A percentile compares a stretch with the other conserved stretches of the same genome.
Evolutionary conservation across 345 rosid genomes (phyloP).

Genomic region (Sonneratia alba): DNA sequence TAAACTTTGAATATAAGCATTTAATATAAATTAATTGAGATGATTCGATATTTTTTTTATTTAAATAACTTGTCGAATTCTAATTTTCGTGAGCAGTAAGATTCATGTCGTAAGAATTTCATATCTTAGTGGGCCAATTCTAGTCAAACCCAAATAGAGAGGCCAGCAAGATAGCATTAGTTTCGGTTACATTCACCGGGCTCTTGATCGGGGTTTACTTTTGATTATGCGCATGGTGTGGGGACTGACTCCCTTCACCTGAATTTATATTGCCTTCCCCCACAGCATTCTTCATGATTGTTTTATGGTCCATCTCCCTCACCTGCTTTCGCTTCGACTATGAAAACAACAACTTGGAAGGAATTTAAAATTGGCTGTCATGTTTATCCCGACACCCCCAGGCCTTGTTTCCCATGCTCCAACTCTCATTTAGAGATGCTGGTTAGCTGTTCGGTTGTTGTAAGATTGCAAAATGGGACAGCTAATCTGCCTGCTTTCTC

Average conservation of each 20-base stretch:
- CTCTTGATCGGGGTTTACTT: too few species aligned
- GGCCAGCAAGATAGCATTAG: too few species aligned
- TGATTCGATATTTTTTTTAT: too few species aligned
- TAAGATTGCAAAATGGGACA: background rate
- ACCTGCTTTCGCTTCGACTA: background rate
- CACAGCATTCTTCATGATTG: background rate
- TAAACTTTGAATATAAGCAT: too few species aligned
- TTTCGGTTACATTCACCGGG: too few species aligned
- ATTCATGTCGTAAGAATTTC: too few species aligned
- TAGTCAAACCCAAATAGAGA: too few species aligned
- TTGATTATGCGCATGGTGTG: constrained; percentile 9
- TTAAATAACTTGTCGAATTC: too few species aligned
- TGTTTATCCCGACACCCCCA: constrained; percentile 15
- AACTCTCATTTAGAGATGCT: constrained; percentile 4
- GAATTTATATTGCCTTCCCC: background rate
- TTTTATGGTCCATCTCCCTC: background rate
- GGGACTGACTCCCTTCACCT: background rate
- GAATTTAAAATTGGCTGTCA: constrained; percentile 12
- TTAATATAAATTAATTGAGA: too few species aligned
- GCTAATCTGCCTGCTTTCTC: too few species aligned
- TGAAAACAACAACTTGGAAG: background rate
- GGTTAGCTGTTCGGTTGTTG: constrained; percentile 4
- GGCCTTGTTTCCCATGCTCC: constrained; percentile 11
- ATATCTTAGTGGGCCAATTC: too few species aligned
- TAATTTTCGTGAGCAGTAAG: too few species aligned